Evolutionary conservation across 2,329 filamentous ascomycete genomes (phyloP).

Genomic region (Verticillium tricorpus): DNA sequence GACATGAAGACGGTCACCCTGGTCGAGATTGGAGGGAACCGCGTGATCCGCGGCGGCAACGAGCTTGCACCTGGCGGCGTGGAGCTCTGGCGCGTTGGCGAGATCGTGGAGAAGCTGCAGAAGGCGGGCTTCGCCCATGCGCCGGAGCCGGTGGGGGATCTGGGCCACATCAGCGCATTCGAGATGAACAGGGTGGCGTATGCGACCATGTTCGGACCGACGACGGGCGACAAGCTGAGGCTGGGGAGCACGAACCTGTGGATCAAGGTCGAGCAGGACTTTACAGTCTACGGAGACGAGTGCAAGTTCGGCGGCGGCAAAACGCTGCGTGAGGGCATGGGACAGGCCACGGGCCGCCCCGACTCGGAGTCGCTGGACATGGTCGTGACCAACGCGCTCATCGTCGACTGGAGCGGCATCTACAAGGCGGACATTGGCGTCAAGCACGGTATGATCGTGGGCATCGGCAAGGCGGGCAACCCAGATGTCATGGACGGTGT

Average conservation of each 20-base stretch:
- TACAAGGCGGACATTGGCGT: constrained; percentile 97
- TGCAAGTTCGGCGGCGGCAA: constrained; percentile 95
- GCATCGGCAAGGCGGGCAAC: constrained; percentile 91
- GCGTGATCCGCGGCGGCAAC: constrained; percentile 81
- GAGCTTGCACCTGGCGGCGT: constrained; percentile 69
- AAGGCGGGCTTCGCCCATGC: constrained; percentile 73
- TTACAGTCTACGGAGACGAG: constrained; percentile 84
- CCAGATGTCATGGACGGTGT: constrained; percentile 97
- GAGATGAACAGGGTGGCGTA: constrained; percentile 77
- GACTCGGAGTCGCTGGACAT: constrained; percentile 74
- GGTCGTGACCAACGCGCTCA: constrained; percentile 83
- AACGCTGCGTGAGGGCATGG: constrained; percentile 92
- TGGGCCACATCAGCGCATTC: constrained; percentile 53
- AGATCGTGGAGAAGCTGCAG: constrained; percentile 64
- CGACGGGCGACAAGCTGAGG: constrained; percentile 78
- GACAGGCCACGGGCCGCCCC: constrained; percentile 74
- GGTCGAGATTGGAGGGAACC: constrained; percentile 80
- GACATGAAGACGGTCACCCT: constrained; percentile 86
- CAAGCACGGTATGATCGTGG: constrained; percentile 80
- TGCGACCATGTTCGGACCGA: constrained; percentile 86
- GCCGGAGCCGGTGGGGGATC: constrained; percentile 56
- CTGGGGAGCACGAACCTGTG: constrained; percentile 83
- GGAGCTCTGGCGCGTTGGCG: constrained; percentile 56
- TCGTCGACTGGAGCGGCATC: constrained; percentile 88
- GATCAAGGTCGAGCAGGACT: constrained; percentile 84